phyloP scores from a whole-genome alignment of 495 filamentous ascomycete genomes.

The Penicillium nucicola region DNA sequence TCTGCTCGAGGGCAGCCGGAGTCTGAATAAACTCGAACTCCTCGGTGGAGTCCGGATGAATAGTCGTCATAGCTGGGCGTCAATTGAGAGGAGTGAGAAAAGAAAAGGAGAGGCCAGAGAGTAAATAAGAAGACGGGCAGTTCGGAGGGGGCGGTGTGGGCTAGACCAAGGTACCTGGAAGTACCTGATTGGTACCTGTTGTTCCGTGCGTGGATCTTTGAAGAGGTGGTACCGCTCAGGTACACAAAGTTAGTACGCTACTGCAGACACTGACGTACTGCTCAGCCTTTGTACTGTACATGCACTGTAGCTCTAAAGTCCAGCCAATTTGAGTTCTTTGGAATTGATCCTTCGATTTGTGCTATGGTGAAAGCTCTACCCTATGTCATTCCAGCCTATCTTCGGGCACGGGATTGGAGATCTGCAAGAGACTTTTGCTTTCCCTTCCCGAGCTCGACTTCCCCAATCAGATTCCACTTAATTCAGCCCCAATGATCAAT shows the following conservation, averaged over 20 bases:
- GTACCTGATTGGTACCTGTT: slow-evolving; percentile 7
- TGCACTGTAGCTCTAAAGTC: too few species aligned
- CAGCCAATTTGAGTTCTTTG: too few species aligned
- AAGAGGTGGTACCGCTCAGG: background rate
- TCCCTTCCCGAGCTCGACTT: background rate
- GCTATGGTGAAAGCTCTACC: too few species aligned
- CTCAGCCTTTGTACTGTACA: too few species aligned
- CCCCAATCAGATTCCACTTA: background rate
- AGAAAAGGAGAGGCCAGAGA: slow-evolving; percentile 21
- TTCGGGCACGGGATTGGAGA: too few species aligned
- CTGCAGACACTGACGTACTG: slow-evolving; percentile 1
- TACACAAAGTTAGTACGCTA: slow-evolving; percentile 1
- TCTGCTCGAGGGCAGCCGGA: slow-evolving; percentile 49
- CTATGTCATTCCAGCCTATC: too few species aligned
- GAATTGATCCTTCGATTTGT: too few species aligned
- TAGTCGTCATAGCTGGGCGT: slow-evolving; percentile 40
- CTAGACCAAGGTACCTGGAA: slow-evolving; percentile 4
- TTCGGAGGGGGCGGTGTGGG: slow-evolving; percentile 25
- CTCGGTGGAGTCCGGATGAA: slow-evolving; percentile 52
- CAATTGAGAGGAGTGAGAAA: slow-evolving; percentile 22
- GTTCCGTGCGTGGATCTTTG: slow-evolving; percentile 6
- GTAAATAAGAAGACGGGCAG: slow-evolving; percentile 26
- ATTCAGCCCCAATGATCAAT: slow-evolving; percentile 18
- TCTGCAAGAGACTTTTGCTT: background rate
- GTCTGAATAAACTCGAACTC: slow-evolving; percentile 69